Conservation (phyloP, 2,329 filamentous ascomycete species). For the Colletotrichum filicis region DNA sequence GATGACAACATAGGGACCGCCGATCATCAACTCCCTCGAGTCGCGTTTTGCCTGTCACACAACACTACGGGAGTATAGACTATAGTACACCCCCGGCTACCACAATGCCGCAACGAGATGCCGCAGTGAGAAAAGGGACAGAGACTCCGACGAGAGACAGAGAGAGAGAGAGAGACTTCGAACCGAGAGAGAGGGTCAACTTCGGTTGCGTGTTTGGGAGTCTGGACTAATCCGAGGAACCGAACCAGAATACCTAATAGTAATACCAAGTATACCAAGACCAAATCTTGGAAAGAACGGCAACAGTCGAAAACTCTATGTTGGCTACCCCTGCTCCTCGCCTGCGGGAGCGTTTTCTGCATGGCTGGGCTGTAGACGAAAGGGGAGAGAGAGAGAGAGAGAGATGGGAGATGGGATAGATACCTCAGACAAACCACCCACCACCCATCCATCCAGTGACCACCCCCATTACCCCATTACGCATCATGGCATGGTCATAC, state of each 20-base stretch:
- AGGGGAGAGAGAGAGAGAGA: not conserved
- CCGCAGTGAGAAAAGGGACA: not conserved
- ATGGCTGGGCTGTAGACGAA: not conserved
- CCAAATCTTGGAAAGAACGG: slow-evolving; percentile 6
- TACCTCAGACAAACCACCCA: slow-evolving; percentile 18
- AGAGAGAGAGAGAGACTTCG: not conserved
- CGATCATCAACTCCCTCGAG: not conserved
- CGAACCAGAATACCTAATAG: not conserved
- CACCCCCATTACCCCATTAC: not conserved
- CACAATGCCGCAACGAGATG: not conserved
- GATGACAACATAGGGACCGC: not conserved
- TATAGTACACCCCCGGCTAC: not conserved
- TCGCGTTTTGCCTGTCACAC: not conserved
- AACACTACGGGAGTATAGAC: not conserved
- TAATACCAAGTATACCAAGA: not conserved
- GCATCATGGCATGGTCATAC: not conserved
- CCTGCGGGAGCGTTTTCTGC: not conserved
- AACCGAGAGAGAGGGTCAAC: not conserved
- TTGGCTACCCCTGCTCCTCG: not conserved
- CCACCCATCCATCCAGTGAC: not conserved
- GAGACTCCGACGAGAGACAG: not conserved
- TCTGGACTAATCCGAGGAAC: not conserved
- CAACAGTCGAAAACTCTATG: slow-evolving; percentile 7
- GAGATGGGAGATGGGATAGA: not conserved
- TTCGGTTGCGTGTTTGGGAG: not conserved